Evolutionary conservation across 2,329 filamentous ascomycete species (phyloP), one percentile per base, ranked within the genome.

Genomic region (Cladosporium sphaerospermum): DNA sequence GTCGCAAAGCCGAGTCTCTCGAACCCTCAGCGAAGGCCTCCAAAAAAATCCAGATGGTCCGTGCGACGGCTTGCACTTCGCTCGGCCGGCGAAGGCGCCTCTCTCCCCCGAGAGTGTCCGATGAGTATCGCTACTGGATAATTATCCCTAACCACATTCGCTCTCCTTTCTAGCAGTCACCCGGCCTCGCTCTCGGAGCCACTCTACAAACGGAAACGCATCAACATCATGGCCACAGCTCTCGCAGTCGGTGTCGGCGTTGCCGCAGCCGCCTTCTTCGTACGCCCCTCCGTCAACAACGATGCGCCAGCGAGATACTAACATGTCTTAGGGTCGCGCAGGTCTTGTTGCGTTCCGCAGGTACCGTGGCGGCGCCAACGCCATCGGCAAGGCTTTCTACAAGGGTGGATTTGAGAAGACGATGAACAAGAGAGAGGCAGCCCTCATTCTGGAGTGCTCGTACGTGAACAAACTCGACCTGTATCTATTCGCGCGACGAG

Each of bases 341-440:
- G 92, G 91, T 64, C 81, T 95, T 37, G 87, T 97, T 65, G 93
- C 93, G 62, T 82, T 91, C 71, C 84, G 91, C 59, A 83, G 89
- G 65, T 95, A 86, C 56, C 81, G 87, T 57, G 87, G 88, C 58
- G 85, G 85, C 55, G 74, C 72, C 8, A 87, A 86, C 60, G 85
- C 87, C 34, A 76, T 96, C 62, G 93, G 93, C 64, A 90, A 91
- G 71, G 84, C 90, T 40, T 99, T 90, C 69, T 97, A 96, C 80
- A 99, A 97, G 74, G 93, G 93, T 62, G 93, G 93, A n/a, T 99
- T 99, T 69, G 93, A 99, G 75, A 78, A 84, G 56, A 88, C 86
- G 73, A 99, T 99, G 92, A 96, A 84, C 70, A 83, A 86, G 70
- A 84, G 86, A 70, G 93, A 99, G 74, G 93, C 93, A 18, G 80